Percentiles rank a stretch among this genome's conserved stretches.
Conservation (phyloP, 2,329 filamentous ascomycete species). For the Claviceps digitariae region DNA sequence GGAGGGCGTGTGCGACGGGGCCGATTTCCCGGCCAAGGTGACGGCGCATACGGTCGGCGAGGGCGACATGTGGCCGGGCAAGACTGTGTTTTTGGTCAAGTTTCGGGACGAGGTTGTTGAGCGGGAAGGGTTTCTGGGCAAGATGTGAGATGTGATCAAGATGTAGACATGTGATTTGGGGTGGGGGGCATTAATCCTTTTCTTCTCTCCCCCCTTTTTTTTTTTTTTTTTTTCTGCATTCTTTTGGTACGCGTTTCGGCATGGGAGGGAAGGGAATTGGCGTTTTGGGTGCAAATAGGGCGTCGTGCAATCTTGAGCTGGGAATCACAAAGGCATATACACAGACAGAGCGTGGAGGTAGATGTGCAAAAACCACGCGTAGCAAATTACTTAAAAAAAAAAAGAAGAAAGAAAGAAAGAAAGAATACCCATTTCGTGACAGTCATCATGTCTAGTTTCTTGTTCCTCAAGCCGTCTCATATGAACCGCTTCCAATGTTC, state of each 20-base stretch:
- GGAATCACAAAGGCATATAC: background rate
- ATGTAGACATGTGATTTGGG: no score
- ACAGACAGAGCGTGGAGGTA: background rate
- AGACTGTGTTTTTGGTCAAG: slow-evolving; percentile 90
- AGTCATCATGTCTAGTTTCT: background rate
- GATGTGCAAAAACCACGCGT: background rate
- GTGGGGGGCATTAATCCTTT: no score
- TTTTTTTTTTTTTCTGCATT: background rate
- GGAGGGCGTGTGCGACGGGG: slow-evolving; percentile 89
- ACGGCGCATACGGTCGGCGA: slow-evolving; percentile 68
- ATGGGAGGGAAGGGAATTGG: background rate
- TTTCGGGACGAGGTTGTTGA: slow-evolving; percentile 88
- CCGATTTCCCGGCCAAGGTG: slow-evolving; percentile 76
- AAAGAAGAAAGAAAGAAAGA: background rate
- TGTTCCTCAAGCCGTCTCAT: background rate
- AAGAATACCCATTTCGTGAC: background rate
- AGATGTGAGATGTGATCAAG: slow-evolving; percentile 16
- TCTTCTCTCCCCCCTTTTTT: background rate
- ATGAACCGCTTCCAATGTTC: no score
- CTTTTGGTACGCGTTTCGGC: background rate
- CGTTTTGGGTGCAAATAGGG: background rate
- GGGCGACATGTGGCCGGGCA: slow-evolving; percentile 85
- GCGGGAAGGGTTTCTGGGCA: slow-evolving; percentile 69
- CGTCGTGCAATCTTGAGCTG: background rate
- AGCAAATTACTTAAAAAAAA: background rate